Evolutionary conservation across 441 rosid genomes (phyloP).

Genomic region (Gossypium trilobum): DNA sequence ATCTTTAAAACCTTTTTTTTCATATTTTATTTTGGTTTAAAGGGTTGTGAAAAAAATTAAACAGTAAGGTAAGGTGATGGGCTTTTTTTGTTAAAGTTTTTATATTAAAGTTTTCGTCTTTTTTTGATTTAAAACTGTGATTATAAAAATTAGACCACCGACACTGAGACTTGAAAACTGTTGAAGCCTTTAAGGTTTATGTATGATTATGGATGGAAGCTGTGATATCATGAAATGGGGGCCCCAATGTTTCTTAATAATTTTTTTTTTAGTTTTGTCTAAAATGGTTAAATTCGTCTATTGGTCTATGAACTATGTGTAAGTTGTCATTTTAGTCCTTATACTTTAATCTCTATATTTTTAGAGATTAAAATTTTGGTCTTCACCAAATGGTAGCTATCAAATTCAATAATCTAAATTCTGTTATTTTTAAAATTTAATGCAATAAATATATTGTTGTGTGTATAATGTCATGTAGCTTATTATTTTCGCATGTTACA

Average conservation of each 20-base stretch:
- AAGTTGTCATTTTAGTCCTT: no score
- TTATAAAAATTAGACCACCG: slow-evolving; percentile 6
- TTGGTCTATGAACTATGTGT: no score
- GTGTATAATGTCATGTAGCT: no score
- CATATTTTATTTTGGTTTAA: neutral
- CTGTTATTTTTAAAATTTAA: no score
- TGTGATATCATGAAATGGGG: neutral
- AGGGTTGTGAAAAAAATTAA: neutral
- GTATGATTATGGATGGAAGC: neutral
- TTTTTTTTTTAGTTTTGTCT: neutral
- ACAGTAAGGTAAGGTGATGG: no score
- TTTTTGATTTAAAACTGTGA: neutral
- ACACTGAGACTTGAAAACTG: neutral
- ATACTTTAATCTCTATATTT: no score
- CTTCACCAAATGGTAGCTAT: no score
- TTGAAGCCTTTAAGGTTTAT: neutral
- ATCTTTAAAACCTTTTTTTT: neutral
- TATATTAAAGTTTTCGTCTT: neutral
- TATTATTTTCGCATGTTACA: no score
- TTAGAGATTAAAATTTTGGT: no score
- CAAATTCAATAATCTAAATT: no score
- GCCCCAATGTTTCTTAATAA: neutral
- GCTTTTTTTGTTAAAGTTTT: neutral
- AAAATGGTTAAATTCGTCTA: neutral
- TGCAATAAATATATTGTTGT: no score